Percentiles rank a stretch among this genome's conserved stretches.
Evolutionary conservation across 768 basidiomycete genomes (phyloP).

Genomic region (Podaxis sp.): DNA sequence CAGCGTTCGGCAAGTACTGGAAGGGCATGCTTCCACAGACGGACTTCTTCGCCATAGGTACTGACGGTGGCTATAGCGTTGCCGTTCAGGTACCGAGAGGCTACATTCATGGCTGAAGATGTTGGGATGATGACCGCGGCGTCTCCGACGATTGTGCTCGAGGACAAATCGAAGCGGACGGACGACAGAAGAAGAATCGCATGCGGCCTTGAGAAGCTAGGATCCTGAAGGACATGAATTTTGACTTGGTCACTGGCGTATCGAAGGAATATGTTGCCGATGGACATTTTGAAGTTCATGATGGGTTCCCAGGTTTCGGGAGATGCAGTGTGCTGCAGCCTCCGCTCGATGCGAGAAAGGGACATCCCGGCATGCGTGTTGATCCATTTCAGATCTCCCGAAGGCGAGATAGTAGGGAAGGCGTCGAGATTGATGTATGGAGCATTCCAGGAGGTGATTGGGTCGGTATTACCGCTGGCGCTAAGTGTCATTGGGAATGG

Average conservation of each 20-base stretch:
- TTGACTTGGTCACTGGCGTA: constrained; percentile 1
- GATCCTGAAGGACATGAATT: background rate
- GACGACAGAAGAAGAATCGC: constrained; percentile 45
- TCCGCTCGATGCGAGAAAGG: constrained; percentile 22
- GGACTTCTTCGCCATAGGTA: constrained; percentile 31
- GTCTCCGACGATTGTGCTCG: constrained; percentile 51
- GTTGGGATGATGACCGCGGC: constrained; percentile 43
- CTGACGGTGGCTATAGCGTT: constrained; percentile 15
- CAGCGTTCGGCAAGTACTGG: constrained; percentile 53
- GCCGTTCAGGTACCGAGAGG: constrained; percentile 15
- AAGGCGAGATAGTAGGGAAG: constrained; percentile 21
- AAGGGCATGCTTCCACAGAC: constrained; percentile 50
- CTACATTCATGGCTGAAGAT: constrained; percentile 16
- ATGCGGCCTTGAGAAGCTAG: constrained; percentile 18
- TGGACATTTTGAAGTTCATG: constrained; percentile 24
- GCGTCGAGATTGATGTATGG: constrained; percentile 31
- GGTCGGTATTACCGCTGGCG: constrained; percentile 12
- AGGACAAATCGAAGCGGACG: constrained; percentile 45
- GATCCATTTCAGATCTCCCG: constrained; percentile 21
- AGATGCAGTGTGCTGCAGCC: background rate
- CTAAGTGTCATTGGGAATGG: constrained; percentile 27
- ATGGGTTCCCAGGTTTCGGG: constrained; percentile 13
- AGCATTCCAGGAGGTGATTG: constrained; percentile 23
- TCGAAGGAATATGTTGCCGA: constrained; percentile 18
- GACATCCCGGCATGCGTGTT: constrained; percentile 19